phyloP scores from a whole-genome alignment of 768 basidiomycete species.

The Sistotremastrum niveocremeum region DNA sequence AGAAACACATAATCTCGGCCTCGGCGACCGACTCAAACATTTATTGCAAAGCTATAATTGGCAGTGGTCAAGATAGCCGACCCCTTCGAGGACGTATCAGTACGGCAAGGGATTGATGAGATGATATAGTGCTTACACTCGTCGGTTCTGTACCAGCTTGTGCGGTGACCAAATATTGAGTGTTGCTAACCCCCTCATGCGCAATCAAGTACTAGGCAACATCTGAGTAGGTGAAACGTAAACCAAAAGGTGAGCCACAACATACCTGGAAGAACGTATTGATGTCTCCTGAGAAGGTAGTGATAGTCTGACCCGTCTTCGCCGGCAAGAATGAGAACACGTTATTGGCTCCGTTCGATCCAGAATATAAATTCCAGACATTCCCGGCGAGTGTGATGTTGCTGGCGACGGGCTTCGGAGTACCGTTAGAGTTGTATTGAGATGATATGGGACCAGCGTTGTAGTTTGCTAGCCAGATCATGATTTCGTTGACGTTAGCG shows the following conservation, averaged over 20 bases:
- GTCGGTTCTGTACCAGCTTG: conserved; percentile 57
- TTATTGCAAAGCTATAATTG: too few species aligned
- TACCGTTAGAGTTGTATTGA: conserved; percentile 30
- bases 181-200: conserved; percentile 28
- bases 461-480: conserved; percentile 53
- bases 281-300: conserved; percentile 40
- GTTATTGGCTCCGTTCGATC: conserved; percentile 37
- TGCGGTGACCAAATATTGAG: conserved; percentile 43
- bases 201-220: conserved; percentile 34
- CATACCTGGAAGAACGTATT: conserved; percentile 36
- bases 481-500: conserved; percentile 32
- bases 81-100: too few species aligned
- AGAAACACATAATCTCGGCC: too few species aligned
- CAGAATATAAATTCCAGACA: conserved; percentile 43
- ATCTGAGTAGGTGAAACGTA: background rate
- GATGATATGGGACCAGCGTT: conserved; percentile 46
- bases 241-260: background rate
- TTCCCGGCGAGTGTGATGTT: conserved; percentile 34
- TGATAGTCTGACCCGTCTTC: conserved; percentile 21
- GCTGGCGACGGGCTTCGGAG: conserved; percentile 31
- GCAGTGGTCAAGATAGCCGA: too few species aligned
- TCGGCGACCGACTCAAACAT: too few species aligned
- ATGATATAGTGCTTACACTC: conserved; percentile 4
- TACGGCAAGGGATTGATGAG: background rate
- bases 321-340: conserved; percentile 24